Conservation (phyloP, 768 basidiomycete species). For the Chalciporus piperatus region DNA sequence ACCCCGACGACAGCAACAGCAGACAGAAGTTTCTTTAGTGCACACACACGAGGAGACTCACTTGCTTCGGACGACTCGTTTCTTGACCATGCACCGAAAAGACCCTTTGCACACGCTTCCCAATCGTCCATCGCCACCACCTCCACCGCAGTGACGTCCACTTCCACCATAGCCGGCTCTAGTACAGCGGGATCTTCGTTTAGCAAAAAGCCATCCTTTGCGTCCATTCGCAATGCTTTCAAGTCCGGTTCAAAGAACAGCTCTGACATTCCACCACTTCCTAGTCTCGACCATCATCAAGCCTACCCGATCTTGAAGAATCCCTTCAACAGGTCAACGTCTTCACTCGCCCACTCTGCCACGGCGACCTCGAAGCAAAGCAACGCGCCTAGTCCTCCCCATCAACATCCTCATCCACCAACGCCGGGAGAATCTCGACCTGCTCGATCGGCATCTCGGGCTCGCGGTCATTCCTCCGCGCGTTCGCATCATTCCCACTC, state of each 20-base stretch:
- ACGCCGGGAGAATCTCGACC: slow-evolving; percentile 49
- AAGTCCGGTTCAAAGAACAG: slow-evolving; percentile 55
- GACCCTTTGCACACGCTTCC: slow-evolving; percentile 67
- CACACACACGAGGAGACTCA: slow-evolving; percentile 75
- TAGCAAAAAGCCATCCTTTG: slow-evolving; percentile 80
- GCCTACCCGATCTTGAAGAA: slow-evolving; percentile 73
- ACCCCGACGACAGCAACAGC: slow-evolving; percentile 45
- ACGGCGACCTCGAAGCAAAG: slow-evolving; percentile 38
- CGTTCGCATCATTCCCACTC: slow-evolving; percentile 78
- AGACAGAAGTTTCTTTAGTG: slow-evolving; percentile 58
- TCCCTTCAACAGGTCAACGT: slow-evolving; percentile 79
- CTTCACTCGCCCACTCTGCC: slow-evolving; percentile 59
- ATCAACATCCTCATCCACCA: slow-evolving; percentile 51
- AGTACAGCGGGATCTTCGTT: slow-evolving; percentile 44
- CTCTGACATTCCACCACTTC: slow-evolving; percentile 73
- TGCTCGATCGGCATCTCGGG: slow-evolving; percentile 38
- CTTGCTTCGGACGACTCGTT: slow-evolving; percentile 74
- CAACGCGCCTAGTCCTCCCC: slow-evolving; percentile 46
- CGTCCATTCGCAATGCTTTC: slow-evolving; percentile 85
- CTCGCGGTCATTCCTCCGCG: slow-evolving; percentile 56
- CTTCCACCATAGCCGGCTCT: slow-evolving; percentile 7
- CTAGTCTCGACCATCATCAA: slow-evolving; percentile 58
- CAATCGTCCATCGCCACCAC: slow-evolving; percentile 67
- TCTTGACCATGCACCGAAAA: slow-evolving; percentile 54
- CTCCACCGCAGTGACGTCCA: slow-evolving; percentile 15